Evolutionary conservation across 2,329 filamentous ascomycete species (phyloP).

Genomic region (Pseudogymnoascus verrucosus): DNA sequence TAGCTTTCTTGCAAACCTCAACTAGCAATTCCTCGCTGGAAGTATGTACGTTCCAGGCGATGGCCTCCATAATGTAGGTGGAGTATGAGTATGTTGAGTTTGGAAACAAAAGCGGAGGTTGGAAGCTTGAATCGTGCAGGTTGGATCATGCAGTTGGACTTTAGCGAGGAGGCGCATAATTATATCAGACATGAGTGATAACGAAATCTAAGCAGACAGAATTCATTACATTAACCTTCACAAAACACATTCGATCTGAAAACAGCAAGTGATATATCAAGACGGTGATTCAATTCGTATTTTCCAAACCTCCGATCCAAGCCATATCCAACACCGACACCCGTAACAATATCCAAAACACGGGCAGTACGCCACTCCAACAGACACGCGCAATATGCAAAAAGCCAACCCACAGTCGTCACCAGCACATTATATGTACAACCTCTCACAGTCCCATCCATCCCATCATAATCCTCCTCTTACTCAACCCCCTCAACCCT

Average conservation of each 20-base stretch:
- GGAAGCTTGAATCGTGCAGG: neutral
- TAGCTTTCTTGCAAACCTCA: conserved; percentile 9
- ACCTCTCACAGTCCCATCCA: neutral
- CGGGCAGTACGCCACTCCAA: neutral
- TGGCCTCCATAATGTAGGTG: too few species aligned
- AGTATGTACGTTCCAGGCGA: too few species aligned
- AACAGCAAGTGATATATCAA: neutral
- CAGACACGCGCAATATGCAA: neutral
- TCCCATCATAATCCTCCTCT: neutral
- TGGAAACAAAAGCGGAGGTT: too few species aligned
- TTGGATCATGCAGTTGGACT: neutral
- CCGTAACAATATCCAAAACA: neutral
- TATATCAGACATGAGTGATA: neutral
- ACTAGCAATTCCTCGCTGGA: conserved; percentile 11
- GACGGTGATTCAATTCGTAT: neutral
- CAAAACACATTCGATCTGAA: neutral
- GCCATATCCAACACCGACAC: neutral
- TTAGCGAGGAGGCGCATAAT: neutral
- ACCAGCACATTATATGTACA: conserved; percentile 4
- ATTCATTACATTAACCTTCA: neutral
- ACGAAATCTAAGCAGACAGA: neutral
- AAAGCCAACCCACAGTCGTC: neutral
- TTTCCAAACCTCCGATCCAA: neutral
- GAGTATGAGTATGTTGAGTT: too few species aligned
- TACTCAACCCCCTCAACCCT: conserved; percentile 54